Conservation (phyloP, 768 basidiomycete species). For the Cyclocybe cylindracea region DNA sequence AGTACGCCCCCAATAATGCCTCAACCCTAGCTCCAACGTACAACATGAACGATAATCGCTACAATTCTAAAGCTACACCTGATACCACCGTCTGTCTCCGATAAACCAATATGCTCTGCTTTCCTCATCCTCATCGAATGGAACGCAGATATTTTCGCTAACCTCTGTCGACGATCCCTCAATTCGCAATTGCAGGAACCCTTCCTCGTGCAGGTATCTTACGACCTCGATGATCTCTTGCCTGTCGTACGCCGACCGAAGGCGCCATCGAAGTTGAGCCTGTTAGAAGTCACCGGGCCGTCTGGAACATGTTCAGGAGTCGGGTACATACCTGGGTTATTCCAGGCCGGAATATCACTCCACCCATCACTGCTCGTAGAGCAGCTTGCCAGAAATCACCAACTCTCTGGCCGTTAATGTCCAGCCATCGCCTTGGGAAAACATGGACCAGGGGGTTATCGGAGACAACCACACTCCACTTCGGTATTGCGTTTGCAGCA, state of each 20-base stretch:
- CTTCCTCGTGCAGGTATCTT: slow-evolving; percentile 51
- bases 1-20: too few relatives aligned
- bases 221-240: slow-evolving; percentile 73
- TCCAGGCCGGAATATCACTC: slow-evolving; percentile 71
- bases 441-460: slow-evolving; percentile 43
- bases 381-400: slow-evolving; percentile 73
- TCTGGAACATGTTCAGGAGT: neutral
- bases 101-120: slow-evolving; percentile 57
- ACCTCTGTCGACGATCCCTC: slow-evolving; percentile 21
- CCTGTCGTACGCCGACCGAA: slow-evolving; percentile 72
- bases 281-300: slow-evolving; percentile 24
- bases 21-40: too few relatives aligned
- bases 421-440: slow-evolving; percentile 77
- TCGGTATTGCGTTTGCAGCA: slow-evolving; percentile 46
- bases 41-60: slow-evolving; percentile 1
- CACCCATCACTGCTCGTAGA: slow-evolving; percentile 63
- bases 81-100: slow-evolving; percentile 66
- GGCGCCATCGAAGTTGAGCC: slow-evolving; percentile 72
- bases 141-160: slow-evolving; percentile 22
- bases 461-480: slow-evolving; percentile 62
- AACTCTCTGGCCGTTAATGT: slow-evolving; percentile 63
- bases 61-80: slow-evolving; percentile 36
- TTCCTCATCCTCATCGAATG: slow-evolving; percentile 56
- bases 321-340: slow-evolving; percentile 60
- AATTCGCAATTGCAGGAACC: slow-evolving; percentile 40